Base-by-base conservation (phyloP, 805 yeast species). In the Hanseniaspora taiwanica region DNA sequence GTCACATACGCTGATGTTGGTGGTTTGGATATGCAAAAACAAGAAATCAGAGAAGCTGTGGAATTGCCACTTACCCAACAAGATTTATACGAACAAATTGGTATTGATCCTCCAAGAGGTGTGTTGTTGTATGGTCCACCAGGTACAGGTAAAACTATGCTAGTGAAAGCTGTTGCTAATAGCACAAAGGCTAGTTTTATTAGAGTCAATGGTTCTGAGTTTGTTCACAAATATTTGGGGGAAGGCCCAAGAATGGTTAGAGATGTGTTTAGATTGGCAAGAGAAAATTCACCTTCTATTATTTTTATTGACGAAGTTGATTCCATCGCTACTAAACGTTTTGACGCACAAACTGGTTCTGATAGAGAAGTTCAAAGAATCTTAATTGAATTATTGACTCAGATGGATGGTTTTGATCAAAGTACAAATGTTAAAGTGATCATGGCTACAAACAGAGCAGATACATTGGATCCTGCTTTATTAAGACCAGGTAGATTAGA, bases 201-300 rank as follows among this genome's bases (percentile, higher is more conserved):
- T 51, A 82, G 97, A 60, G 95, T 91, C 23, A 91, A 85, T 52
- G 98, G 98, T 46, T 89, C 97, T 1, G 99, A 91, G 61, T 91
- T 91, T 55, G 98, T 91, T 42, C 98, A 91, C 60, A 91, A 91
- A 63, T 91, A 91, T 62, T 72, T 91, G 41, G 99, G 99, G 60
- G 99, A 91, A 68, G 98, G 99, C 55, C 97, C 99, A 45, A 76
- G 99, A 67, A 91, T 91, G 97, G 98, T 91, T 27, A 79, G 99
- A 62, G 98, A 91, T 60, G 97, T 91, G 27, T 91, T 91, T 67
- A 71, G 97, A 57, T 72, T 91, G 47, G 99, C 99, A 6, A 75
- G 97, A 57, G 99, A 91, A 59, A 91, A 91, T 64, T 78, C 96
- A 1, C 99, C 99, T 6, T 77, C 96, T 8, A 91, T 91, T 55